These are phyloP conservation scores for Astragalus glycyphyllos DNA, from an alignment of 306 rosid species.

Conservation along the genomic window DNA sequence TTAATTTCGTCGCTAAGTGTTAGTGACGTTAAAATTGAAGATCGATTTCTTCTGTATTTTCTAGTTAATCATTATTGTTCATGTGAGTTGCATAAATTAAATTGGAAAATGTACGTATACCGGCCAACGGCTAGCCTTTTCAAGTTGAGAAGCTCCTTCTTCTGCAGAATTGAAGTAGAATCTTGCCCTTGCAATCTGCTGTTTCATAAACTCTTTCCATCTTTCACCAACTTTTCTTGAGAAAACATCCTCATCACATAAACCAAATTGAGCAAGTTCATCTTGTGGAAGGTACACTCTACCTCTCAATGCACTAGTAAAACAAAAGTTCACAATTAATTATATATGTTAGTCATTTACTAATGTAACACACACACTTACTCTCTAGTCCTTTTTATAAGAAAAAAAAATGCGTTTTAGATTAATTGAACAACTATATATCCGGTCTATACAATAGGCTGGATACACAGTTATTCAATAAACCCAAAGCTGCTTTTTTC, in stretches of 20 bases:
- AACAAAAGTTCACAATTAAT: not conserved
- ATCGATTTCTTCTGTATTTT: no score
- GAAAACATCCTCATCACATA: conserved; percentile 66
- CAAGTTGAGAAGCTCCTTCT: conserved; percentile 85
- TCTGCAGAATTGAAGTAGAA: conserved; percentile 75
- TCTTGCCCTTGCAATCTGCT: conserved; percentile 84
- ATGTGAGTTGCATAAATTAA: no score
- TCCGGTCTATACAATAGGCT: not conserved
- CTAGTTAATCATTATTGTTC: no score
- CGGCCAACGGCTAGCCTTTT: conserved; percentile 94
- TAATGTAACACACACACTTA: no score
- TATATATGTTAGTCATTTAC: not conserved
- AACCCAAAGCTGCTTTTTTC: not conserved
- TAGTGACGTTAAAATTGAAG: no score
- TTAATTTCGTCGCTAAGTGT: no score
- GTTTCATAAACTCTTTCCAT: conserved; percentile 88
- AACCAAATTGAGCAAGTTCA: conserved; percentile 82
- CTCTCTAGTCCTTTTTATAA: no score
- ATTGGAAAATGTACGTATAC: conserved; percentile 39
- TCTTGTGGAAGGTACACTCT: conserved; percentile 94
- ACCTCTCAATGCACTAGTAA: conserved; percentile 77
- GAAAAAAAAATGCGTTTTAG: no score
- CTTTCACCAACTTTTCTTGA: conserved; percentile 60
- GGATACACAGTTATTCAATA: not conserved
- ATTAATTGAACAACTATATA: no score